Evolutionary conservation across 148 eudicot genomes (phyloP), one percentile per base, ranked within the genome.

Genomic region (Salicornia ramosissima): DNA sequence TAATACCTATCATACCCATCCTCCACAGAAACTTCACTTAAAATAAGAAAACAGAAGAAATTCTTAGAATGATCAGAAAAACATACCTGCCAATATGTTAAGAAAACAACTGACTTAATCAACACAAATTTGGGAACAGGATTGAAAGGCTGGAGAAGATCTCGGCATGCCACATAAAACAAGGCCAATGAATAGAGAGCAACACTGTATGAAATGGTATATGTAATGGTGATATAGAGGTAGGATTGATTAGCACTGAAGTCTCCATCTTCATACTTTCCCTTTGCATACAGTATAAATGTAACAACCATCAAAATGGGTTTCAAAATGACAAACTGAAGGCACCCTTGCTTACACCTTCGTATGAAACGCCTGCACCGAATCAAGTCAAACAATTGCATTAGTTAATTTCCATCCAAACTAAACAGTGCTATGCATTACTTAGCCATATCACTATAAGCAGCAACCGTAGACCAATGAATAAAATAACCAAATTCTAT

Each of bases 321-420:
- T 78, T 94, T 94, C 72, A 94, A 86, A 78, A 94, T 90, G 74
- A 94, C 98, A 83, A 94, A 94, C 77, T 94, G 98, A 87, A 94
- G 77, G 69, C 96, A 83, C 57, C 98, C 98, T 82, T 94, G 98
- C 82, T 94, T 94, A 86, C 96, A 90, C 70, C 92, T 84, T 78
- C 96, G 88, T 52, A 94, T 90, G 83, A 94, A 94, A 68, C 98
- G 96, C 81, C 98, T 93, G 90, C 54, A 30, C 57, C 71, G 21
- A 55, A 71, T 51, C 16, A 52, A 63, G 43, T 40, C 52, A 46
- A 65, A 25, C 43, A 30, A 52, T 15, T 79, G 79, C 21, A 64
- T 51, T 36, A 42, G 33, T 39, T 31, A 22, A 57, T 22, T 66
- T 58, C 67, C 33, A 21, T 24, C 12, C 36, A 49, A 28, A 51